Conservation (phyloP, 2,329 filamentous ascomycete species). For the Penicillium olsonii region DNA sequence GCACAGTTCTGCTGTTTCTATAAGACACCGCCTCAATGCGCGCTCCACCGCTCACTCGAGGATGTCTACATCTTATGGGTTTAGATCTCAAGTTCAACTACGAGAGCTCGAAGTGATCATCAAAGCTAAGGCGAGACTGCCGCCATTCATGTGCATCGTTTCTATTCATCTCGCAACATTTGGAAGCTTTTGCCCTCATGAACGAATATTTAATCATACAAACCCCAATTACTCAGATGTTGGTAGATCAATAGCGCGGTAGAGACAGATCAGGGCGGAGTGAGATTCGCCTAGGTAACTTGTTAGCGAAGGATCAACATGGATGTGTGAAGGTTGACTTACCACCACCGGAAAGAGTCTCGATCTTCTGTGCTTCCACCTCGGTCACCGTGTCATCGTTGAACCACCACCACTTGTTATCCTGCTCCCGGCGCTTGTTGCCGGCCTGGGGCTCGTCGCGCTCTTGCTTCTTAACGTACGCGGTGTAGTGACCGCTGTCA, state of each 20-base stretch:
- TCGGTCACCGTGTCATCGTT: conserved; percentile 97
- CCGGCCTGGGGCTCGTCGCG: conserved; percentile 64
- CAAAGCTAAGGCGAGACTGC: conserved; percentile 1
- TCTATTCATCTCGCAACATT: conserved; percentile 27
- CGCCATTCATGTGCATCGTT: conserved; percentile 25
- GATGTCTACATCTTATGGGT: too few relatives aligned
- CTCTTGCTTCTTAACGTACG: conserved; percentile 93
- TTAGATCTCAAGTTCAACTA: background rate
- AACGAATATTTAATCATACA: conserved; percentile 1
- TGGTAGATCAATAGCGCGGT: conserved; percentile 52
- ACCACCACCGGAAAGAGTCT: conserved; percentile 85
- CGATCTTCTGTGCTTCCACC: conserved; percentile 87
- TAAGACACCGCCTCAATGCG: background rate
- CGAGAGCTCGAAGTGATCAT: background rate
- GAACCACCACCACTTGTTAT: conserved; percentile 99
- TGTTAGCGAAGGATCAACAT: conserved; percentile 17
- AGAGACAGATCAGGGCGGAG: conserved; percentile 53
- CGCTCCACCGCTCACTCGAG: background rate
- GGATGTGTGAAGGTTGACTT: conserved; percentile 31
- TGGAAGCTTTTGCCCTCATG: conserved; percentile 2
- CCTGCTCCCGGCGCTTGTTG: conserved; percentile 67
- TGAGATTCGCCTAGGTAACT: conserved; percentile 48
- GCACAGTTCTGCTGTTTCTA: background rate
- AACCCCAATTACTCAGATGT: conserved; percentile 36
- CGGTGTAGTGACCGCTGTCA: conserved; percentile 96